Percentiles rank a stretch among this genome's conserved stretches.
phyloP scores from a whole-genome alignment of 305 asterid genomes.

The Fraxinus sp. region DNA sequence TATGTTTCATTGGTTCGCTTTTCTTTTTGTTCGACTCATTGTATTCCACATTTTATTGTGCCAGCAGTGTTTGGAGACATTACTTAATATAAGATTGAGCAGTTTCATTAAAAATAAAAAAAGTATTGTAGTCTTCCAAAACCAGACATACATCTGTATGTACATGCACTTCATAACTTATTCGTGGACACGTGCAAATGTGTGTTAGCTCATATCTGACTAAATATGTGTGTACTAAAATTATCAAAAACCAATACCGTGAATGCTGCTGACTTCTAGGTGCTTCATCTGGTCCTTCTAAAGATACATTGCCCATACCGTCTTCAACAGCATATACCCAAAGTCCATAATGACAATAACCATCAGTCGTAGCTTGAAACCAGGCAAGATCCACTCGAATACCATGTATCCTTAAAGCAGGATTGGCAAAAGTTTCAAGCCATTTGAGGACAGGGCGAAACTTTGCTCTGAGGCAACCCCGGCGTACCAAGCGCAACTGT shows the following conservation, averaged over 20 bases:
- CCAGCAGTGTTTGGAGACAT: not conserved
- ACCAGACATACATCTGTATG: not conserved
- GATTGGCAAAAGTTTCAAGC: conserved; percentile 82
- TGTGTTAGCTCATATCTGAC: not conserved
- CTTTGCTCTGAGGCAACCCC: conserved; percentile 70
- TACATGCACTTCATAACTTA: not conserved
- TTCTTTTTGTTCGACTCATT: not conserved
- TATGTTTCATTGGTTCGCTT: not conserved
- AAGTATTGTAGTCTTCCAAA: not conserved
- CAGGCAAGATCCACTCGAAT: conserved; percentile 82
- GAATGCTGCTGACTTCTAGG: conserved; percentile 47
- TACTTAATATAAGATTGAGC: not conserved
- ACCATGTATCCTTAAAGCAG: conserved; percentile 66
- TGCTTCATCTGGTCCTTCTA: conserved; percentile 48
- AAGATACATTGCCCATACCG: conserved; percentile 39
- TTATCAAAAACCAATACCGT: conserved; percentile 47
- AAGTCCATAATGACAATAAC: conserved; percentile 79
- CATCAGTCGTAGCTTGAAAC: conserved; percentile 70
- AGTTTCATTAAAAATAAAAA: not conserved
- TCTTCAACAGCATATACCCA: conserved; percentile 63
- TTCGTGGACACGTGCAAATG: not conserved
- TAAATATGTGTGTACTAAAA: not conserved
- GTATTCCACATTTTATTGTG: not conserved
- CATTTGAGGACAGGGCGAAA: conserved; percentile 74
- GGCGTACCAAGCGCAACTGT: conserved; percentile 83